Evolutionary conservation across 768 basidiomycete genomes (phyloP).

Genomic region (Pleurotus citrinopileatus): DNA sequence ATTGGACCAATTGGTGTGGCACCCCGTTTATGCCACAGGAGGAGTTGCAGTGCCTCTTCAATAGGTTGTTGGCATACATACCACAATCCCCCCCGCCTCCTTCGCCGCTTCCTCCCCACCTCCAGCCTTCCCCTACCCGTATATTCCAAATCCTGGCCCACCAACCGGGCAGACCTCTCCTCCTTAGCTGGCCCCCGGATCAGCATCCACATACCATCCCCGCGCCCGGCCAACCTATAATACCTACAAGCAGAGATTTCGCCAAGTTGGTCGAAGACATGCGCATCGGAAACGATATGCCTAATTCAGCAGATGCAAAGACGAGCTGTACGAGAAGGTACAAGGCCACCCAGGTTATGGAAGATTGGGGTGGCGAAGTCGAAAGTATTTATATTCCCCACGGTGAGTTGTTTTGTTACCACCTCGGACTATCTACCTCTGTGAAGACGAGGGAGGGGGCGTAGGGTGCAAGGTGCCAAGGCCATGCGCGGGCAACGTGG

Average conservation of each 20-base stretch:
- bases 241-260: conserved; percentile 38
- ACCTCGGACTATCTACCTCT: conserved; percentile 19
- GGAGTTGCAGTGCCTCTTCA: conserved; percentile 58
- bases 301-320: conserved; percentile 66
- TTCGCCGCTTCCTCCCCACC: not conserved
- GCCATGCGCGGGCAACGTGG: conserved; percentile 2
- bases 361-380: conserved; percentile 58
- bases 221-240: conserved; percentile 31
- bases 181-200: conserved; percentile 80
- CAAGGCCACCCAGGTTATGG: conserved; percentile 67
- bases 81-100: conserved; percentile 39
- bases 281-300: conserved; percentile 49
- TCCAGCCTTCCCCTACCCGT: conserved; percentile 27
- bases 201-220: conserved; percentile 1
- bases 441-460: not conserved
- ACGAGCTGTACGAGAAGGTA: conserved; percentile 86
- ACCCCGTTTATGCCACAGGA: conserved; percentile 60
- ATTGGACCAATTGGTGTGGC: conserved; percentile 89
- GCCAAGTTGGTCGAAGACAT: conserved; percentile 67
- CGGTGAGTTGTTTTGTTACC: conserved; percentile 49
- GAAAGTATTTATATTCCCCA: conserved; percentile 91
- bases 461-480: not conserved
- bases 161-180: conserved; percentile 49
- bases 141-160: conserved; percentile 82
- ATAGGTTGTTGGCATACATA: conserved; percentile 52